A percentile compares a stretch with the other conserved stretches of the same genome.
phyloP scores from a whole-genome alignment of 129 eudicot species.

The Pittosporum tobira region DNA sequence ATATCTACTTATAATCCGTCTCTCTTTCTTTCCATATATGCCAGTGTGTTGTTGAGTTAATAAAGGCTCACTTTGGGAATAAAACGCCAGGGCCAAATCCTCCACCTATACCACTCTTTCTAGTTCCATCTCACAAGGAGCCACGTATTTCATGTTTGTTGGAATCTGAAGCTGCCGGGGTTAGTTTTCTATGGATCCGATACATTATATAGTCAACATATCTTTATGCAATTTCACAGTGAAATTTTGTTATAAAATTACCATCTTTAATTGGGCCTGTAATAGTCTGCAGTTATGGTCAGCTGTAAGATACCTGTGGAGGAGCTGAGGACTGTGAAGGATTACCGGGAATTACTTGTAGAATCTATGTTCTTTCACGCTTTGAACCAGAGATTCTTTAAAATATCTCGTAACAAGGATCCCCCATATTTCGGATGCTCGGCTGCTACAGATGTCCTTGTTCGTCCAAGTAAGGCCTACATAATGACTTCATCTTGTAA shows the following conservation, averaged over 20 bases:
- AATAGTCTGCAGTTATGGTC: conserved; percentile 86
- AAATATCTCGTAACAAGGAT: conserved; percentile 77
- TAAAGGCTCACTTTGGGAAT: conserved; percentile 59
- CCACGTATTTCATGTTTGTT: conserved; percentile 83
- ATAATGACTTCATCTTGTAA: conserved; percentile 85
- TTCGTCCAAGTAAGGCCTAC: conserved; percentile 64
- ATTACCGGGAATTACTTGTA: conserved; percentile 70
- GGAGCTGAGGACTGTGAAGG: conserved; percentile 69
- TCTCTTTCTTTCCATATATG: conserved; percentile 7
- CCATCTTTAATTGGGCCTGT: conserved; percentile 14
- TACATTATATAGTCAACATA: conserved; percentile 18
- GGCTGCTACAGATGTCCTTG: conserved; percentile 69
- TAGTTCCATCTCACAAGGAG: conserved; percentile 71
- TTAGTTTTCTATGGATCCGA: conserved; percentile 31
- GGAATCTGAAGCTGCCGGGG: conserved; percentile 98
- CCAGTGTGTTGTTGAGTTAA: conserved; percentile 83
- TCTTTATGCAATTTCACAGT: conserved; percentile 12
- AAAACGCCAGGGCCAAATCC: conserved; percentile 40
- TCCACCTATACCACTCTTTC: conserved; percentile 44
- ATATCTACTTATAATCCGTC: too few species aligned
- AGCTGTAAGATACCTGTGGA: conserved; percentile 73
- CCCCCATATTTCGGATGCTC: conserved; percentile 89
- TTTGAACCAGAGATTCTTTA: conserved; percentile 77
- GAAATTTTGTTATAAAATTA: conserved; percentile 6
- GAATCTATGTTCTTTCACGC: conserved; percentile 86